phyloP scores from a whole-genome alignment of 1,284 basidiomycete genomes.

The Ustilago nuda region DNA sequence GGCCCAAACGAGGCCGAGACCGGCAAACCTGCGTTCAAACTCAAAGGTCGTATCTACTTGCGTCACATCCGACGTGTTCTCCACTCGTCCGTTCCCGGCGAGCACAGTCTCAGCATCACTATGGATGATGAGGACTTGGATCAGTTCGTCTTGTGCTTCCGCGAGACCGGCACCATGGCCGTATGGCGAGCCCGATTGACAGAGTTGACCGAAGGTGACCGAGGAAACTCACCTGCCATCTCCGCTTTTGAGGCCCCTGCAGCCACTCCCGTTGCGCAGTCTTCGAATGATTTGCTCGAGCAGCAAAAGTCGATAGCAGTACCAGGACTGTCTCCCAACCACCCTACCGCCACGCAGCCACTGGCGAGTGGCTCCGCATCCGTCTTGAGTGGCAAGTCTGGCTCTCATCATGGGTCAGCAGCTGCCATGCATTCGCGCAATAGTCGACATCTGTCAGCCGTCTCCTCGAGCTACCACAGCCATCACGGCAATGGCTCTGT shows the following conservation, averaged over 20 bases:
- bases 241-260: constrained; percentile 5
- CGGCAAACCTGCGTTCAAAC: constrained; percentile 80
- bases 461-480: constrained; percentile 45
- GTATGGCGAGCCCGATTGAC: constrained; percentile 77
- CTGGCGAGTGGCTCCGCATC: constrained; percentile 41
- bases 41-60: constrained; percentile 94
- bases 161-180: constrained; percentile 85
- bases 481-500: constrained; percentile 17
- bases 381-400: constrained; percentile 50
- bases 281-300: constrained; percentile 4
- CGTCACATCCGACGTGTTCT: constrained; percentile 88
- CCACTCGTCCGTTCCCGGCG: constrained; percentile 79
- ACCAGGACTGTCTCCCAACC: constrained; percentile 19
- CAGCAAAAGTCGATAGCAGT: constrained; percentile 1
- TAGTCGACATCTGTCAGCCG: constrained; percentile 27
- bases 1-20: constrained; percentile 12
- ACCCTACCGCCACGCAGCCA: constrained; percentile 10
- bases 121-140: constrained; percentile 94
- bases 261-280: constrained; percentile 7
- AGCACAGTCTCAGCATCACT: constrained; percentile 89
- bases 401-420: constrained; percentile 29
- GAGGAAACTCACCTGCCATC: constrained; percentile 14
- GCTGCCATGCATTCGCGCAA: constrained; percentile 27
- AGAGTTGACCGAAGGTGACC: constrained; percentile 35
- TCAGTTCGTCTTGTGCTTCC: constrained; percentile 93